Evolutionary conservation across 768 basidiomycete species (phyloP).

Genomic region (Lactarius sanguifluus): DNA sequence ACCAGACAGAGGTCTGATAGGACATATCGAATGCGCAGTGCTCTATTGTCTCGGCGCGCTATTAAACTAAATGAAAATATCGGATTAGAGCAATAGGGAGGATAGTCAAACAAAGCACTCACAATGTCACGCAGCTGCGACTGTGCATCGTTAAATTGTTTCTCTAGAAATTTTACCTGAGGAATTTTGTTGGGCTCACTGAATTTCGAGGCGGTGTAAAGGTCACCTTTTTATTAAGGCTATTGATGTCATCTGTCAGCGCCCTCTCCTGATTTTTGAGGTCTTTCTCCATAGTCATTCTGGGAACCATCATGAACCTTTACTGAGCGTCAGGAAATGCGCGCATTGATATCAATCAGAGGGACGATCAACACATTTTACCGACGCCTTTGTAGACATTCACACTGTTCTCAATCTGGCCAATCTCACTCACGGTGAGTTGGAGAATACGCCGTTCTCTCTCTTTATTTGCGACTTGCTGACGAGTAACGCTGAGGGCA

Average conservation of each 20-base stretch:
- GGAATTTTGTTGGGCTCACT: not conserved
- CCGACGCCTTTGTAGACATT: constrained; percentile 94
- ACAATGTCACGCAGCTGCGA: constrained; percentile 84
- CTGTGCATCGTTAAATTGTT: constrained; percentile 90
- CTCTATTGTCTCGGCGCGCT: constrained; percentile 40
- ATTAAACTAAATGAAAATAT: constrained; percentile 50
- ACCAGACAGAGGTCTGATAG: not conserved
- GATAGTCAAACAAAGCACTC: constrained; percentile 9
- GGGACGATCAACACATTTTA: constrained; percentile 65
- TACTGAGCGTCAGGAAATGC: constrained; percentile 16
- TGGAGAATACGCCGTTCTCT: constrained; percentile 87
- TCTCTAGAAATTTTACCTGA: constrained; percentile 88
- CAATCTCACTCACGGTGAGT: constrained; percentile 84
- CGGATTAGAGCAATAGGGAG: not conserved
- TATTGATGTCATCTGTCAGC: constrained; percentile 78
- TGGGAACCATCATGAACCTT: constrained; percentile 91
- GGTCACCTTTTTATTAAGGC: constrained; percentile 79
- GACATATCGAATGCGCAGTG: not conserved
- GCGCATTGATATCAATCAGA: not conserved
- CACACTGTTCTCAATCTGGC: constrained; percentile 63
- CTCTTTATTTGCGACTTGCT: constrained; percentile 80
- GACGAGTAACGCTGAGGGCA: constrained; percentile 65
- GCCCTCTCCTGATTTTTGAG: constrained; percentile 79
- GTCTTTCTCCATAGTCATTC: constrained; percentile 73
- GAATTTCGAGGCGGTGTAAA: constrained; percentile 3